Evolutionary conservation across 805 yeast species (phyloP), one percentile per base, ranked within the genome.

Genomic region (Tetrapisispora nanseiensis): DNA sequence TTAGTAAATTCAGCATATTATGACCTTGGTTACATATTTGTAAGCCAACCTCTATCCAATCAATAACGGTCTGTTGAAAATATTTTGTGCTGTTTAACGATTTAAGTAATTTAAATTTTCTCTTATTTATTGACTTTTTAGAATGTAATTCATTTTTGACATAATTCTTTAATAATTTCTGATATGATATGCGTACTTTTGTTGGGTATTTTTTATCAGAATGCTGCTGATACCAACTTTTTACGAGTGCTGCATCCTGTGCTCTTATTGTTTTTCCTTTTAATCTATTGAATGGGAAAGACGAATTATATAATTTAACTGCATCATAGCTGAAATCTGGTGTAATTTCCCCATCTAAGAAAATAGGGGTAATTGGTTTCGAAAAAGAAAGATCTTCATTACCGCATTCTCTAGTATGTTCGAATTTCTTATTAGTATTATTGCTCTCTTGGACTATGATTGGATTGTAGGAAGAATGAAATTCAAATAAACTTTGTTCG

Each of bases 41-140:
- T 44, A 92, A 67, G 23, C 97, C 98, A 1, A 97, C 98, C 61
- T 92, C 99, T 3, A 90, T 92, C 99, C 99, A 92, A 62, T 92
- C 98, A 39, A 92, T 80, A 0, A 89, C 73, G 0, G 98, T 90
- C 52, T 84, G 81, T 56, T 86, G 95, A 63, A 92, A 92, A 59
- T 76, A 92, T 55, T 86, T 89, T 0, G 98, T 92, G 36, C 73
- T 70, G 44, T 78, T 76, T 50, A 92, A 70, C 24, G 78, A 71
- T 47, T 76, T 77, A 22, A 92, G 58, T 12, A 92, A 65, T 31
- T 75, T 72, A 6, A 74, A 70, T 51, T 78, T 82, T 39, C 71
- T 70, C 35, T 64, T 71, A 26, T 67, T 65, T 2, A 69, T 65
- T 3, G 68, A 63, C 20, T 61, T 63, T 13, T 60, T 57, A 19